These are phyloP conservation scores for Trichothecium sympodiale DNA, from an alignment of 2,329 filamentous ascomycete genomes.

Conservation along the genomic window DNA sequence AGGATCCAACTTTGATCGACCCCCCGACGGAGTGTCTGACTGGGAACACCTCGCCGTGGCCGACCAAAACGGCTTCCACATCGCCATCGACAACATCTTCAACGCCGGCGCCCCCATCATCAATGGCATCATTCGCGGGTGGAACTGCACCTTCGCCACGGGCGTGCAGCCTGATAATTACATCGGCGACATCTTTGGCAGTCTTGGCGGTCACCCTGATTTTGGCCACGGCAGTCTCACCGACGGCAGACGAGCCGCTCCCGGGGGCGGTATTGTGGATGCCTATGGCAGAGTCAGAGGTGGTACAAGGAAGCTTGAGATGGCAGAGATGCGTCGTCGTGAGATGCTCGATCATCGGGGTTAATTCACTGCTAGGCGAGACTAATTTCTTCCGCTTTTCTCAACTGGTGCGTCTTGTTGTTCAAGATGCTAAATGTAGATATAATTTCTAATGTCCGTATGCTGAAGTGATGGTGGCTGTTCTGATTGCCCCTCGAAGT, in stretches of 20 bases:
- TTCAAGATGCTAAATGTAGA: too few species aligned
- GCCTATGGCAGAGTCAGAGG: not conserved
- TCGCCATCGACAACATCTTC: slow-evolving; percentile 56
- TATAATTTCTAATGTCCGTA: too few species aligned
- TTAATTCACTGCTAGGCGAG: too few species aligned
- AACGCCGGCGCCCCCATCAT: slow-evolving; percentile 54
- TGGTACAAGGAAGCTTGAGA: not conserved
- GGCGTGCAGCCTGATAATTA: slow-evolving; percentile 54
- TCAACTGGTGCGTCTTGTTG: too few species aligned
- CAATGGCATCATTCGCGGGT: slow-evolving; percentile 48
- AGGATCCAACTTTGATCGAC: slow-evolving; percentile 63
- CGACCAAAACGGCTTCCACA: slow-evolving; percentile 52
- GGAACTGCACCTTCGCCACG: slow-evolving; percentile 44
- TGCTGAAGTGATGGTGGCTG: too few species aligned
- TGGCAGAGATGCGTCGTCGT: not conserved
- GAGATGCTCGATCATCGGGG: too few species aligned
- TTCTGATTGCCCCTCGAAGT: too few species aligned
- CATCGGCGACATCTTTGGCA: slow-evolving; percentile 61
- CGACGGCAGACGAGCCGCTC: slow-evolving; percentile 18
- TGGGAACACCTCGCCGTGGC: slow-evolving; percentile 48
- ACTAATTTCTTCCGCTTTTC: too few species aligned
- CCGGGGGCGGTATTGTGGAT: slow-evolving; percentile 4
- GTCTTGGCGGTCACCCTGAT: slow-evolving; percentile 52
- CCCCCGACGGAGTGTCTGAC: slow-evolving; percentile 44
- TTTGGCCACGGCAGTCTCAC: slow-evolving; percentile 47